A percentile compares a stretch with the other conserved stretches of the same genome.
phyloP scores from a whole-genome alignment of 805 yeast genomes.

The Wickerhamiella sergipiensis region DNA sequence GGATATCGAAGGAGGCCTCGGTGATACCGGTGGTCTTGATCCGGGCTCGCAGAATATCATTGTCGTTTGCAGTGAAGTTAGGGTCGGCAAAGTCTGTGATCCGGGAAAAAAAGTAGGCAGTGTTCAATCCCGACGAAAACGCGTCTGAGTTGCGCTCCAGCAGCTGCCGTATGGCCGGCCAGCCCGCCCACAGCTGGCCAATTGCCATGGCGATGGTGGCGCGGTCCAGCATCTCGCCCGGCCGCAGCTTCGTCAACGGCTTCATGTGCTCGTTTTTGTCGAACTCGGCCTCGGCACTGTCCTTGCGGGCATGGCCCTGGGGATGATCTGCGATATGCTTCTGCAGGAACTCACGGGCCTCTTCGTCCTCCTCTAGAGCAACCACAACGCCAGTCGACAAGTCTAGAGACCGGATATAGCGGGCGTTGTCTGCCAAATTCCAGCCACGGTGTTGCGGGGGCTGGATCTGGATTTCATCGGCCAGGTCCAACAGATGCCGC shows the following conservation, averaged over 20 bases:
- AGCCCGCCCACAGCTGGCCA: constrained; percentile 42
- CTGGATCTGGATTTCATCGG: constrained; percentile 1
- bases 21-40: constrained; percentile 94
- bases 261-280: not conserved
- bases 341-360: not conserved
- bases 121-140: constrained; percentile 45
- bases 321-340: not conserved
- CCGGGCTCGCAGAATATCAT: constrained; percentile 78
- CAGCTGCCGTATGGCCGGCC: constrained; percentile 28
- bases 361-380: not conserved
- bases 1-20: constrained; percentile 63
- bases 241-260: not conserved
- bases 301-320: constrained; percentile 17
- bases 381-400: not conserved
- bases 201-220: constrained; percentile 53
- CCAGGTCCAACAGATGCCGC: constrained; percentile 49
- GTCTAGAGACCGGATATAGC: not conserved
- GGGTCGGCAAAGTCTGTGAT: constrained; percentile 51
- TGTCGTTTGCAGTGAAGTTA: constrained; percentile 57
- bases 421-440: not conserved
- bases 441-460: not conserved
- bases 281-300: constrained; percentile 4
- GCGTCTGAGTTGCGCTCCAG: constrained; percentile 51
- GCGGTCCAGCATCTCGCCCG: not conserved
- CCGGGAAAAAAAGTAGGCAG: constrained; percentile 66